These are phyloP conservation scores for Endoconidiophora laricicola DNA, from an alignment of 2,329 filamentous ascomycete genomes.

Conservation along the genomic window DNA sequence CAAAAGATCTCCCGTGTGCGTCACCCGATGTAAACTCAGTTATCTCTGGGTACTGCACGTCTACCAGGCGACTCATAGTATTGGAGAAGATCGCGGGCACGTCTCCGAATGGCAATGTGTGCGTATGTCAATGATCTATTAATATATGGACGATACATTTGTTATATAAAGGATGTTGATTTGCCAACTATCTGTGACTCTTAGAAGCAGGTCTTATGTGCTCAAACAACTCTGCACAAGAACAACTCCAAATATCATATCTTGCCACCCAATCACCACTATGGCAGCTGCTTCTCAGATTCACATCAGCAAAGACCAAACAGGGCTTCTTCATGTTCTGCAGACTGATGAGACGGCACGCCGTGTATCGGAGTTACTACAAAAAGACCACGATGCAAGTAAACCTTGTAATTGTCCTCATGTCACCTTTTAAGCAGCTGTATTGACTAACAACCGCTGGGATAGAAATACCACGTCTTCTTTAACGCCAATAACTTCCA, in stretches of 20 bases:
- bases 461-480: slow-evolving; percentile 52
- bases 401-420: not conserved
- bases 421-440: not conserved
- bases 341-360: slow-evolving; percentile 42
- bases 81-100: too few relatives aligned
- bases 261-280: slow-evolving; percentile 6
- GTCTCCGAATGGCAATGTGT: too few relatives aligned
- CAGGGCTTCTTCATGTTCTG: slow-evolving; percentile 30
- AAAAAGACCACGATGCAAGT: slow-evolving; percentile 51
- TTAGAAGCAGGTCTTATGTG: too few relatives aligned
- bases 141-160: too few relatives aligned
- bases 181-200: too few relatives aligned
- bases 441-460: not conserved
- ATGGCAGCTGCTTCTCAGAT: slow-evolving; percentile 35
- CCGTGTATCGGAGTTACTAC: slow-evolving; percentile 50
- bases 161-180: too few relatives aligned
- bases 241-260: not conserved
- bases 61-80: too few relatives aligned
- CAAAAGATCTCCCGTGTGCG: too few relatives aligned
- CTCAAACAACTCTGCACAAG: too few relatives aligned
- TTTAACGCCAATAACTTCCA: slow-evolving; percentile 65
- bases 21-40: too few relatives aligned
- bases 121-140: too few relatives aligned
- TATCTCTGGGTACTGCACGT: too few relatives aligned
- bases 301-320: slow-evolving; percentile 29